A percentile compares a stretch with the other conserved stretches of the same genome.
These are phyloP conservation scores for Exophiala calicioides DNA, from an alignment of 2,329 filamentous ascomycete genomes.

Conservation along the genomic window DNA sequence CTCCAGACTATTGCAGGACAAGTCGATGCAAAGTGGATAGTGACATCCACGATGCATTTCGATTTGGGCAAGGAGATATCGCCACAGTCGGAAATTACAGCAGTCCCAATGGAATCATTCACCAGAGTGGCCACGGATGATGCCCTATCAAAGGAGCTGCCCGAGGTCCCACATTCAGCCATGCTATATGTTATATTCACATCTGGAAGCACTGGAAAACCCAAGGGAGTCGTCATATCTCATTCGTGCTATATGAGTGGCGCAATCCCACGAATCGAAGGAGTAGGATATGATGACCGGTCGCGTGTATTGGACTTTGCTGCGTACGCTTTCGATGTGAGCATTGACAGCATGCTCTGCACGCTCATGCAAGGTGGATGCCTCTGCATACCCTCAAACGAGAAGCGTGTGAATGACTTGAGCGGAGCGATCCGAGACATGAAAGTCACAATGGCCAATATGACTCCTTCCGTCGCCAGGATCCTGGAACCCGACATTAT, in stretches of 20 bases:
- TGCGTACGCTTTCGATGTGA: constrained; percentile 50
- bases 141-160: background rate
- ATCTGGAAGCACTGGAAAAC: constrained; percentile 34
- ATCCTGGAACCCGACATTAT: constrained; percentile 48
- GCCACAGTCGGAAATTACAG: constrained; percentile 33
- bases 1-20: constrained; percentile 40
- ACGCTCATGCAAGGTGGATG: constrained; percentile 46
- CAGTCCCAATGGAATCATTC: constrained; percentile 35
- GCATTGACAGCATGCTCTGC: constrained; percentile 42
- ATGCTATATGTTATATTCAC: constrained; percentile 38
- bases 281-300: constrained; percentile 43
- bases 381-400: constrained; percentile 49
- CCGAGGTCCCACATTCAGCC: constrained; percentile 14
- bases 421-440: constrained; percentile 53
- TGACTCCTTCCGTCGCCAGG: constrained; percentile 61
- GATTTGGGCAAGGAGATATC: constrained; percentile 36
- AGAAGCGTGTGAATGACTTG: constrained; percentile 49
- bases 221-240: constrained; percentile 40
- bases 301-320: constrained; percentile 45
- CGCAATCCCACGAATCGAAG: constrained; percentile 50
- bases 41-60: constrained; percentile 38
- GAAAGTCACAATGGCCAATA: constrained; percentile 55
- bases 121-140: background rate
- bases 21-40: constrained; percentile 37
- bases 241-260: constrained; percentile 36